These are phyloP conservation scores for Podaxis sp. DNA, from an alignment of 768 basidiomycete species.

Conservation along the genomic window DNA sequence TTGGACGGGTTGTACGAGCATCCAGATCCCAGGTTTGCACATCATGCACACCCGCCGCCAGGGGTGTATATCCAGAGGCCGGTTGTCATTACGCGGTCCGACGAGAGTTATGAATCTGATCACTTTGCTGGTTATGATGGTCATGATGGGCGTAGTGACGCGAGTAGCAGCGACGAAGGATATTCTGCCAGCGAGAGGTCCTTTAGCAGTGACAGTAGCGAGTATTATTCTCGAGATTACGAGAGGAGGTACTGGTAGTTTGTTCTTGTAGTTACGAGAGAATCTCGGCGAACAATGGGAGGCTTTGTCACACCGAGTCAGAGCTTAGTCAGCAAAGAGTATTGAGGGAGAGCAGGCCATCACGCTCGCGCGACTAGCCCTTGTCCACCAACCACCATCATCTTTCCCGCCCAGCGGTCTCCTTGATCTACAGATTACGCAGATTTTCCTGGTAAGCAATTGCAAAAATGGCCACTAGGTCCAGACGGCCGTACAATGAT, in stretches of 20 bases:
- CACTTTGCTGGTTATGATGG: neutral
- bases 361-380: neutral
- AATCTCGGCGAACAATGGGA: neutral
- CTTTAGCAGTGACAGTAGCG: constrained; percentile 4
- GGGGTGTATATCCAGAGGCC: neutral
- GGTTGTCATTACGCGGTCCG: constrained; percentile 10
- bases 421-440: neutral
- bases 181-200: constrained; percentile 9
- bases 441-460: neutral
- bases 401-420: neutral
- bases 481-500: neutral
- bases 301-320: neutral
- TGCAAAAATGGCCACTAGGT: neutral
- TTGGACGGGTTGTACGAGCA: constrained; percentile 12
- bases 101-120: neutral
- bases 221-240: neutral
- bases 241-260: neutral
- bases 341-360: neutral
- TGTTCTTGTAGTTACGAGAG: neutral
- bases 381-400: constrained; percentile 10
- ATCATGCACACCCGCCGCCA: neutral
- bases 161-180: neutral
- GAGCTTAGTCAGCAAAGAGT: constrained; percentile 11
- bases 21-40: constrained; percentile 6
- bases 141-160: neutral